Evolutionary conservation across 2,329 filamentous ascomycete genomes (phyloP).

Genomic region (Aureobasidium sp.): DNA sequence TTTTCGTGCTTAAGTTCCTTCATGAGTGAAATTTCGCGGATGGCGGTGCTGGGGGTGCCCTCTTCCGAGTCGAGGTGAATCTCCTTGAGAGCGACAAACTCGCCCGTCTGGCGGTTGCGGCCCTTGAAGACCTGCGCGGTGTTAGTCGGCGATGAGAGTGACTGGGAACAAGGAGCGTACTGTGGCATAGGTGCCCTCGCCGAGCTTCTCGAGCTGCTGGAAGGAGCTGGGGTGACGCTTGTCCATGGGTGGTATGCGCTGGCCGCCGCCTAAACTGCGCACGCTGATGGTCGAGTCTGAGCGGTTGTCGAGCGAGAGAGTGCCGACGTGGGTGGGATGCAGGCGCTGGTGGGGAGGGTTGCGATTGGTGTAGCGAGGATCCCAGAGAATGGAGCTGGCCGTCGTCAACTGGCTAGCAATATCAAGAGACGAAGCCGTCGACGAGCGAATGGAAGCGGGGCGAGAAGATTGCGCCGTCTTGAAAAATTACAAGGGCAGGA

Average conservation of each 20-base stretch:
- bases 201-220: slow-evolving; percentile 96
- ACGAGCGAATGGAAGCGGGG: slow-evolving; percentile 20
- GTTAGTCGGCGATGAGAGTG: not conserved
- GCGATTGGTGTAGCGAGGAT: slow-evolving; percentile 39
- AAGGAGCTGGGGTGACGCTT: slow-evolving; percentile 94
- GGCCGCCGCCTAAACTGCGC: slow-evolving; percentile 39
- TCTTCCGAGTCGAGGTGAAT: slow-evolving; percentile 98
- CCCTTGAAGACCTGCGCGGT: slow-evolving; percentile 83
- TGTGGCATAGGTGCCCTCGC: slow-evolving; percentile 97
- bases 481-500: slow-evolving; percentile 11
- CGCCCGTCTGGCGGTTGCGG: slow-evolving; percentile 91
- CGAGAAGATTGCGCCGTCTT: slow-evolving; percentile 19
- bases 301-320: slow-evolving; percentile 39
- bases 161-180: slow-evolving; percentile 46
- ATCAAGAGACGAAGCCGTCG: slow-evolving; percentile 26
- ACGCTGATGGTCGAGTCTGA: slow-evolving; percentile 48
- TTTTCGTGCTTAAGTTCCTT: slow-evolving; percentile 99
- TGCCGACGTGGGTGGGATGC: slow-evolving; percentile 43
- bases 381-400: slow-evolving; percentile 44
- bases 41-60: slow-evolving; percentile 92
- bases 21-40: slow-evolving; percentile 98
- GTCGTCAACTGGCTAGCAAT: slow-evolving; percentile 43
- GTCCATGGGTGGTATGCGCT: slow-evolving; percentile 60
- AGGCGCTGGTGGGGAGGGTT: slow-evolving; percentile 40
- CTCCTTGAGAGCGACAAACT: slow-evolving; percentile 94